A percentile compares a stretch with the other conserved stretches of the same genome.
These are phyloP conservation scores for Pseudomicrostroma phylloplanum DNA, from an alignment of 1,284 basidiomycete genomes.

Conservation along the genomic window DNA sequence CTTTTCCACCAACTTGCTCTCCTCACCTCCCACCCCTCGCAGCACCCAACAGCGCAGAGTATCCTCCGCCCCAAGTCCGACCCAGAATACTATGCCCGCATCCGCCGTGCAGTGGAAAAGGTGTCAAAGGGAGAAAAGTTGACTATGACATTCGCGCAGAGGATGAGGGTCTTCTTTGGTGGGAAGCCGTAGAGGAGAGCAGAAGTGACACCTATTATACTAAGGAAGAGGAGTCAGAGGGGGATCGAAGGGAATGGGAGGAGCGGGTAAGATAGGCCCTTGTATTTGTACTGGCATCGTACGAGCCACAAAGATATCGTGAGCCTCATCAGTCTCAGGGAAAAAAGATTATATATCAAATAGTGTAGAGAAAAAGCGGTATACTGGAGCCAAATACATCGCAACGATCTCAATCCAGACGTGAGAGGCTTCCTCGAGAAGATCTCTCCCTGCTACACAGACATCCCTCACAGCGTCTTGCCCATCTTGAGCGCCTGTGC, in stretches of 20 bases:
- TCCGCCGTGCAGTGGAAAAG: neutral
- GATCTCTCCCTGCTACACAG: too few species aligned
- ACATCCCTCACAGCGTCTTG: neutral
- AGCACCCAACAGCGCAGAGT: neutral
- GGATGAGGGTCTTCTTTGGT: neutral
- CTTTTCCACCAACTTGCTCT: too few species aligned
- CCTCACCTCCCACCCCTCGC: neutral
- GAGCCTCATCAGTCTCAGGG: too few species aligned
- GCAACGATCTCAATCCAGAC: too few species aligned
- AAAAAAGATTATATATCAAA: too few species aligned
- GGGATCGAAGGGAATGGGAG: neutral
- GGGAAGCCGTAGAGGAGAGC: neutral
- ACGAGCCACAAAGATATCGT: too few species aligned
- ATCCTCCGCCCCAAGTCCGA: conserved; percentile 5
- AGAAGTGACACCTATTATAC: neutral
- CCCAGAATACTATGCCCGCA: neutral
- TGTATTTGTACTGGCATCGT: too few species aligned
- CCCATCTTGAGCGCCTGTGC: conserved; percentile 11
- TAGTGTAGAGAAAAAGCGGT: too few species aligned
- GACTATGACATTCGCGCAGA: neutral
- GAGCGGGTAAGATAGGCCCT: too few species aligned
- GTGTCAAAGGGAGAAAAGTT: neutral
- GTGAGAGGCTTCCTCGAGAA: too few species aligned
- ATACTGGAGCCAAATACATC: too few species aligned
- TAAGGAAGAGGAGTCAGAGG: neutral